A percentile compares a stretch with the other conserved stretches of the same genome.
phyloP scores from a whole-genome alignment of 805 yeast genomes.

The Monosporozyma unispora region DNA sequence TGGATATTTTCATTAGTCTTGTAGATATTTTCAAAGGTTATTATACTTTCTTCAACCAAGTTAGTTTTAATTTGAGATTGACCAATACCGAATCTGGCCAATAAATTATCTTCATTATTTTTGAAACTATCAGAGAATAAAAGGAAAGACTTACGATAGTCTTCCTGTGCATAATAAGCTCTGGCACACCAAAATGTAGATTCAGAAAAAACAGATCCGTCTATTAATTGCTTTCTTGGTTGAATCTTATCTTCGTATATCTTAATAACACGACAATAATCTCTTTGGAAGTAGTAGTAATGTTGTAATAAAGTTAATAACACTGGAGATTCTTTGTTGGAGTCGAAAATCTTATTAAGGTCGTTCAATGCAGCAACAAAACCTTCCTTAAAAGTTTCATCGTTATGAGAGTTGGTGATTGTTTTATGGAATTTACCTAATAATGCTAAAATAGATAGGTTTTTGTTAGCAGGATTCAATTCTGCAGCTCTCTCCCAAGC shows the following conservation, averaged over 20 bases:
- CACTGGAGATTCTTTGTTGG: conserved; percentile 45
- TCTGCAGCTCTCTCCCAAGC: conserved; percentile 80
- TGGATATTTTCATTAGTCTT: conserved; percentile 57
- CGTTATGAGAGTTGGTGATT: conserved; percentile 37
- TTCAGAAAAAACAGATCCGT: conserved; percentile 42
- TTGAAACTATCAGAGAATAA: conserved; percentile 65
- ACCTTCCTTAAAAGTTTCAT: conserved; percentile 47
- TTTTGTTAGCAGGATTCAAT: conserved; percentile 48
- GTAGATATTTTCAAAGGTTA: conserved; percentile 70
- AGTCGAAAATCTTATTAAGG: conserved; percentile 28
- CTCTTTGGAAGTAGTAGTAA: conserved; percentile 60
- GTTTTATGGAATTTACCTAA: conserved; percentile 62
- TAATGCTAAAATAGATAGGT: conserved; percentile 57
- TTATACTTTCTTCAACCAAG: conserved; percentile 70
- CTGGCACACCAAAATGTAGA: conserved; percentile 83
- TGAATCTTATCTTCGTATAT: conserved; percentile 44
- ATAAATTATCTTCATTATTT: conserved; percentile 51
- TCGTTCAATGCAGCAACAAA: conserved; percentile 54
- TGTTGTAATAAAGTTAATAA: conserved; percentile 60
- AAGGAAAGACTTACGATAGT: conserved; percentile 61
- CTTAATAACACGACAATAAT: conserved; percentile 47
- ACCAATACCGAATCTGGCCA: conserved; percentile 76
- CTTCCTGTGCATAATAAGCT: conserved; percentile 49
- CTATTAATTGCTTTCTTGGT: conserved; percentile 29
- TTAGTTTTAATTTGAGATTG: conserved; percentile 73